These are phyloP conservation scores for Tylopilus sp. DNA, from an alignment of 768 basidiomycete species.

Conservation along the genomic window DNA sequence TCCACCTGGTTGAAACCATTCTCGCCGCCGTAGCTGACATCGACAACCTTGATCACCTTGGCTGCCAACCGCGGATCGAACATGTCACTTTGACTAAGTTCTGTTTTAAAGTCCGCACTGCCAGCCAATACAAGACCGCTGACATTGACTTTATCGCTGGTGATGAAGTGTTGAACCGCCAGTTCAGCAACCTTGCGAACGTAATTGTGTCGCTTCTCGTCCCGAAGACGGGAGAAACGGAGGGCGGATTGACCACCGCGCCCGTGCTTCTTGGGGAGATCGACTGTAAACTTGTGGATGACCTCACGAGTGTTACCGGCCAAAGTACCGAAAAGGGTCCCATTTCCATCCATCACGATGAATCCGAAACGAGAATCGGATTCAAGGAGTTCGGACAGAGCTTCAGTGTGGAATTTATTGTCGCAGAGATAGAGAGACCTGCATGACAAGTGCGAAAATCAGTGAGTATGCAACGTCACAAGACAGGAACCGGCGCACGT, in stretches of 20 bases:
- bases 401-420: conserved; percentile 99
- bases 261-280: conserved; percentile 99
- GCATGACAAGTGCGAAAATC: conserved; percentile 2
- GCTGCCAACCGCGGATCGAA: conserved; percentile 85
- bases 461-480: not conserved
- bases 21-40: conserved; percentile 98
- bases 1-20: conserved; percentile 98
- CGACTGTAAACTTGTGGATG: conserved; percentile 97
- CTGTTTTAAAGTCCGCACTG: conserved; percentile 98
- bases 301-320: conserved; percentile 97
- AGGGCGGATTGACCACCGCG: conserved; percentile 99
- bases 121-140: conserved; percentile 95
- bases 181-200: conserved; percentile 97
- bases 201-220: conserved; percentile 99
- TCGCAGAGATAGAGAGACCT: conserved; percentile 98
- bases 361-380: conserved; percentile 98
- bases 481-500: conserved; percentile 55
- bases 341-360: conserved; percentile 99
- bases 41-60: conserved; percentile 97
- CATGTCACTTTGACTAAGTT: conserved; percentile 93
- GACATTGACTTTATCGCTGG: conserved; percentile 97
- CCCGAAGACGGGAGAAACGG: conserved; percentile 98
- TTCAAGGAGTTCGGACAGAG: conserved; percentile 92
- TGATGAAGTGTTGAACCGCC: conserved; percentile 97
- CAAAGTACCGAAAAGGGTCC: conserved; percentile 92